Evolutionary conservation across 1,139 yeast species (phyloP), one percentile per base, ranked within the genome.

Genomic region (Pichia sp.): DNA sequence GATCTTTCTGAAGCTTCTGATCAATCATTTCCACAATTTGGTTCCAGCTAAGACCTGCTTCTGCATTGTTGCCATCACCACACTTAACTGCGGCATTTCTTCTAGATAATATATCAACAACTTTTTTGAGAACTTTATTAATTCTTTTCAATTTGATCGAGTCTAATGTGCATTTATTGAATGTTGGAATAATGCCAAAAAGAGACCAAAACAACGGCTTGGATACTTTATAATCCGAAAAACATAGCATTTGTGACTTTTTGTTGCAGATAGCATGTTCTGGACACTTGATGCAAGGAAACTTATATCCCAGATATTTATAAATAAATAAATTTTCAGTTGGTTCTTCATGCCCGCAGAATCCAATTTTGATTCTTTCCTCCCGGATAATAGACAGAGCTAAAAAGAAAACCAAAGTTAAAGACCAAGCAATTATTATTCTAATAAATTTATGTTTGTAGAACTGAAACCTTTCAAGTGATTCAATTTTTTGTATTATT

Each of bases 211-310:
- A 72, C 68, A 81, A 75, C 5, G 86, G 84, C 43, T 72, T 67
- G 39, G 64, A 64, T 41, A 74, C 71, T 34, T 78, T 68, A 59
- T 74, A 88, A 52, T 85, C 95, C 37, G 81, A 81, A 54, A 75
- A 81, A 61, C 97, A 88, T 42, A 72, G 75, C 7, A 84, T 60
- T 49, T 73, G 67, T 52, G 85, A 71, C 43, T 73, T 64, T 32
- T 81, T 76, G 51, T 71, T 79, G 60, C 97, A 92, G 44, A 80
- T 68, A 1, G 92, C 95, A 62, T 90, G 85, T 6, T 72, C 72
- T 1, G 97, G 97, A 59, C 97, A 92, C 29, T 77, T 77, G 5
- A 77, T 66, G 63, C 98, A 92, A 1, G 58, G 50, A 3, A 96
- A 36, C 7, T 34, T 11, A n/a, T n/a, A n/a, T 7, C 11, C 26